These are phyloP conservation scores for Carex myosuroides DNA, from an alignment of 176 grass and related monocot species.

Conservation along the genomic window DNA sequence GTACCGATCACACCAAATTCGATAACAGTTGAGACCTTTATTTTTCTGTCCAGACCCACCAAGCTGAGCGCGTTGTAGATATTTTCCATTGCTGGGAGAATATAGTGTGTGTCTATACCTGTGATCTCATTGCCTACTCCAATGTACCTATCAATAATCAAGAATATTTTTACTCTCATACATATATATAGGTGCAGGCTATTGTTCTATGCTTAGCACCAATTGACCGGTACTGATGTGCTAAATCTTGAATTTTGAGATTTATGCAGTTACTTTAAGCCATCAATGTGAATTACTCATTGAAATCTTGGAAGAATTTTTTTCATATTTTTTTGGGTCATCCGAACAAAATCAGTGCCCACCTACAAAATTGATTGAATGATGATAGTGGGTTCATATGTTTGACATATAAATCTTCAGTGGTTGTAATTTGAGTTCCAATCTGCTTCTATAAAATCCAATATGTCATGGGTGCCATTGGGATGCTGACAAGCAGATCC, in stretches of 20 bases:
- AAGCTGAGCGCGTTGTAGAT: conserved; percentile 40
- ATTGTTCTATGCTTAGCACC: neutral
- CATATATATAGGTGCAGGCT: neutral
- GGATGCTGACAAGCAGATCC: too few species aligned
- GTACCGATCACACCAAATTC: conserved; percentile 51
- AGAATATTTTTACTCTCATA: neutral
- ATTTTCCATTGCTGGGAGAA: conserved; percentile 59
- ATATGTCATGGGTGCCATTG: too few species aligned
- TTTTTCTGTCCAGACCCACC: conserved; percentile 34
- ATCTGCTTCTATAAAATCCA: too few species aligned
- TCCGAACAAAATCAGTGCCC: neutral
- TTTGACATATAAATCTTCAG: neutral
- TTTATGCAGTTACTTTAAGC: neutral
- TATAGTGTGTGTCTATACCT: neutral
- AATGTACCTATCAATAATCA: conserved; percentile 27
- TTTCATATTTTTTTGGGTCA: neutral
- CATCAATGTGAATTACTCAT: neutral
- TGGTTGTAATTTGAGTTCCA: neutral
- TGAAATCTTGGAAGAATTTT: neutral
- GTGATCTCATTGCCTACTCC: conserved; percentile 64
- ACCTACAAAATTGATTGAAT: neutral
- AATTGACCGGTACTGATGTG: neutral
- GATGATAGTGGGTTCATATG: neutral
- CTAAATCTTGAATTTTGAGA: neutral
- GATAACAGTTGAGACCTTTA: conserved; percentile 58